phyloP scores from a whole-genome alignment of 495 filamentous ascomycete genomes.

The Podospora fimiseda region DNA sequence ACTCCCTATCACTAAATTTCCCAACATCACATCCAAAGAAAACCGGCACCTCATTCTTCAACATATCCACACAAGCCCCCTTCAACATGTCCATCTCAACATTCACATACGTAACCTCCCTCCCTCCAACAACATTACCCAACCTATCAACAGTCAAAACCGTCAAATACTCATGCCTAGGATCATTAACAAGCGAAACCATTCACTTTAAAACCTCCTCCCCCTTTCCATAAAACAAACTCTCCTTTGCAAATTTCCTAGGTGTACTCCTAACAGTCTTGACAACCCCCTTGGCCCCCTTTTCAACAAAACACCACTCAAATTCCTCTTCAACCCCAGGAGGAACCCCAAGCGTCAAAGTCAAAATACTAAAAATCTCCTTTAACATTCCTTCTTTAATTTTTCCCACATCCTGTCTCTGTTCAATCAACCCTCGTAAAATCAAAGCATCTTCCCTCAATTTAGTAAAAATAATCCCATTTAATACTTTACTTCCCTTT shows the following conservation, averaged over 20 bases:
- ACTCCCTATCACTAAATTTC: slow-evolving; percentile 58
- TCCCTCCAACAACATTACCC: slow-evolving; percentile 70
- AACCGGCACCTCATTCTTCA: slow-evolving; percentile 65
- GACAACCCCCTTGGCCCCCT: slow-evolving; percentile 53
- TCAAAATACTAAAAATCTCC: slow-evolving; percentile 72
- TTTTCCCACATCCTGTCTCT: too few species aligned
- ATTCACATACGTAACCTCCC: slow-evolving; percentile 71
- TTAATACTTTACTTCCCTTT: slow-evolving; percentile 59
- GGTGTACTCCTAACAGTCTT: slow-evolving; percentile 57
- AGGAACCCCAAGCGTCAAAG: slow-evolving; percentile 70
- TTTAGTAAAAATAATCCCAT: slow-evolving; percentile 73
- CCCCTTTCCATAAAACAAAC: too few species aligned
- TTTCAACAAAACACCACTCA: slow-evolving; percentile 71
- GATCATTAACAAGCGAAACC: slow-evolving; percentile 79
- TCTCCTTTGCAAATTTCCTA: slow-evolving; percentile 57
- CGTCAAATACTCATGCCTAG: slow-evolving; percentile 61
- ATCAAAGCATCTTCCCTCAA: slow-evolving; percentile 73
- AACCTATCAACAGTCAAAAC: slow-evolving; percentile 70
- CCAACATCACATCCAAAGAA: slow-evolving; percentile 90
- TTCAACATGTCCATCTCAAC: slow-evolving; percentile 70
- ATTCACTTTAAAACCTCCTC: too few species aligned
- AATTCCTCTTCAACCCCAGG: slow-evolving; percentile 61
- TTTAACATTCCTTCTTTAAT: slow-evolving; percentile 71
- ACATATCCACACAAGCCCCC: slow-evolving; percentile 64
- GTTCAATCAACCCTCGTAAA: slow-evolving; percentile 52